Evolutionary conservation across 495 filamentous ascomycete genomes (phyloP).

Genomic region (Trichoderma erinaceum): DNA sequence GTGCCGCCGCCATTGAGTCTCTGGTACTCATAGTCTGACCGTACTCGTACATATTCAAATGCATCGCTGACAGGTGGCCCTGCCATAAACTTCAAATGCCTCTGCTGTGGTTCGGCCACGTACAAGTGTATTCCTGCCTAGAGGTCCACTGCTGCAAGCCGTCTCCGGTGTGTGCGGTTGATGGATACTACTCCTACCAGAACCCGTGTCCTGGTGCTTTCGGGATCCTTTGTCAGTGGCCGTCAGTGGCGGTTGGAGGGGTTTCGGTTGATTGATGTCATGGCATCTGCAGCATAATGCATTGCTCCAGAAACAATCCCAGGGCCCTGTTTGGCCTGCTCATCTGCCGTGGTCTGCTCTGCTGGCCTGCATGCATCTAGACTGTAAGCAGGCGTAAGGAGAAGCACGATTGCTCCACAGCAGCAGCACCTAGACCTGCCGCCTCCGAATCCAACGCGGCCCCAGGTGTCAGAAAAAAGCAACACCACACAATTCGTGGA

Average conservation of each 20-base stretch:
- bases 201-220: background rate
- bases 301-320: background rate
- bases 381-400: conserved; percentile 6
- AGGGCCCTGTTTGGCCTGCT: background rate
- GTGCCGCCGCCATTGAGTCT: too few relatives aligned
- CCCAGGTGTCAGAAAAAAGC: background rate
- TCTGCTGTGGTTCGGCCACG: conserved; percentile 6
- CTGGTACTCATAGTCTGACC: background rate
- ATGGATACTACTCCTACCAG: background rate
- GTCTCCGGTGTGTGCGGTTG: background rate
- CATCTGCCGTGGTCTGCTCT: background rate
- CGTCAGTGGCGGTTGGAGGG: background rate
- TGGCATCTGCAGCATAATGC: background rate
- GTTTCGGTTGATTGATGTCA: background rate
- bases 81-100: background rate
- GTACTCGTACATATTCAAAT: background rate
- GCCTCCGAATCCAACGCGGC: background rate
- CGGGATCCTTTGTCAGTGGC: background rate
- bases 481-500: background rate
- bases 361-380: background rate
- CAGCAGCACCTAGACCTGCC: conserved; percentile 6
- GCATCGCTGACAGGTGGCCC: background rate
- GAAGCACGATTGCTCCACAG: background rate
- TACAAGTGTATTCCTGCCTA: conserved; percentile 11
- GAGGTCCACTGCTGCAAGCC: conserved; percentile 2